phyloP scores from a whole-genome alignment of 345 rosid genomes.

The Brassica cretica region DNA sequence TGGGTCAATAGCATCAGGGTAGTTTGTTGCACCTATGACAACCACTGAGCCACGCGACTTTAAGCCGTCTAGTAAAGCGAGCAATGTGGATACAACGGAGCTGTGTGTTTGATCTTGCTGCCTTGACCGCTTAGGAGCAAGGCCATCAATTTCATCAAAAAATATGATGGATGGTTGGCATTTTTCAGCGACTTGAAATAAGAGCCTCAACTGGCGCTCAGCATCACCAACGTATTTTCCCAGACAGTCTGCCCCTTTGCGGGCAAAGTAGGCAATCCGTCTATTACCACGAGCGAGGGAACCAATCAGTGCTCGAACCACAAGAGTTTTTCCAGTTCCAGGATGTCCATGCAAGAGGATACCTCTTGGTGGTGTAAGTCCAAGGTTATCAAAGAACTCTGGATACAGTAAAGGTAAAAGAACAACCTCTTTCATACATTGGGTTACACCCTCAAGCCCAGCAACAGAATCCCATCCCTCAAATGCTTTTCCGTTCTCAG shows the following conservation, averaged over 20 bases:
- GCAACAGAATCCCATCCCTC: slow-evolving; percentile 99
- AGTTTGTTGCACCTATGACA: slow-evolving; percentile 98
- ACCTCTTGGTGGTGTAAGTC: slow-evolving; percentile 96
- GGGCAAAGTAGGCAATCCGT: slow-evolving; percentile 94
- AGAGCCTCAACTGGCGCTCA: slow-evolving; percentile 94
- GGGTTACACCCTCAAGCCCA: slow-evolving; percentile 89
- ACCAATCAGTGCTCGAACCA: slow-evolving; percentile 93
- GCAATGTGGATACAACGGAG: slow-evolving; percentile 97
- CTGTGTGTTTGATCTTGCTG: slow-evolving; percentile 99
- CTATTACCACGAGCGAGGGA: slow-evolving; percentile 89
- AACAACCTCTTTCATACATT: slow-evolving; percentile 96
- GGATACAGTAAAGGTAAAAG: slow-evolving; percentile 92
- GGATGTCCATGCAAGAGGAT: slow-evolving; percentile 98
- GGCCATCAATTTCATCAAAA: slow-evolving; percentile 98
- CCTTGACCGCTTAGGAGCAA: slow-evolving; percentile 86
- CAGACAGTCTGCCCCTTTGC: slow-evolving; percentile 98
- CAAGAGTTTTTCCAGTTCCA: slow-evolving; percentile 98
- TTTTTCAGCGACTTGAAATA: slow-evolving; percentile 98
- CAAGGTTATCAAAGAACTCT: slow-evolving; percentile 84
- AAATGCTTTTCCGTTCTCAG: slow-evolving; percentile 55
- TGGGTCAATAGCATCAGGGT: slow-evolving; percentile 98
- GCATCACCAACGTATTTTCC: slow-evolving; percentile 99
- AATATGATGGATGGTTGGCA: slow-evolving; percentile 96
- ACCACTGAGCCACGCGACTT: slow-evolving; percentile 98
- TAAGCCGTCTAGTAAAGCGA: slow-evolving; percentile 90